A percentile compares a stretch with the other conserved stretches of the same genome.
Evolutionary conservation across 768 basidiomycete species (phyloP).

Genomic region (Strobilomyces dryophilus): DNA sequence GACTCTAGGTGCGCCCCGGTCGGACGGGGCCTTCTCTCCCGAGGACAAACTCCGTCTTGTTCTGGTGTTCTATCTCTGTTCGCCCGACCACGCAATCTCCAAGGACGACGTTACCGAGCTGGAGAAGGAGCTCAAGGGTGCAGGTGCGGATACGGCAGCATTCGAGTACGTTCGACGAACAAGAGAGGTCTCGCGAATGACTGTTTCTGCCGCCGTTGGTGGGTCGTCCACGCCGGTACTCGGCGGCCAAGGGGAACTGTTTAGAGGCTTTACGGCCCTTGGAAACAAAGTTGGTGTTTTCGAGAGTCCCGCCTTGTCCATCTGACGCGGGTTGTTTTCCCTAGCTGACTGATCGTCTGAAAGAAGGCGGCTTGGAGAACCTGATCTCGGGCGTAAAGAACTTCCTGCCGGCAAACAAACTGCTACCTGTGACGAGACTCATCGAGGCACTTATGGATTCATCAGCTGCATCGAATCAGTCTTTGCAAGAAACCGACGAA

Average conservation of each 20-base stretch:
- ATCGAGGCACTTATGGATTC: constrained; percentile 98
- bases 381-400: constrained; percentile 97
- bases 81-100: constrained; percentile 70
- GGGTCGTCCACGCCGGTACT: constrained; percentile 64
- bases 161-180: constrained; percentile 92
- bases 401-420: constrained; percentile 92
- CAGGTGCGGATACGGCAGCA: constrained; percentile 75
- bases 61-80: constrained; percentile 92
- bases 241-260: constrained; percentile 80
- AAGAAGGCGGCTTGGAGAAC: constrained; percentile 96
- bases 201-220: constrained; percentile 56
- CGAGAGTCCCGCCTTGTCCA: not conserved
- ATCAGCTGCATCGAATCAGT: constrained; percentile 87
- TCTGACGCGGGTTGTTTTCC: not conserved
- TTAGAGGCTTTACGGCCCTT: constrained; percentile 90
- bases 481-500: constrained; percentile 94
- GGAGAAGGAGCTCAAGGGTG: constrained; percentile 79
- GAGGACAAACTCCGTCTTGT: constrained; percentile 91
- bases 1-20: constrained; percentile 70
- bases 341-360: constrained; percentile 87
- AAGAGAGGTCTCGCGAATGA: constrained; percentile 91
- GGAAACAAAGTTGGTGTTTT: constrained; percentile 69
- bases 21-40: constrained; percentile 61
- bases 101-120: constrained; percentile 89
- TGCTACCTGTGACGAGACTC: constrained; percentile 87